These are phyloP conservation scores for Lachancea kluyveri DNA, from an alignment of 805 yeast species.

Conservation along the genomic window DNA sequence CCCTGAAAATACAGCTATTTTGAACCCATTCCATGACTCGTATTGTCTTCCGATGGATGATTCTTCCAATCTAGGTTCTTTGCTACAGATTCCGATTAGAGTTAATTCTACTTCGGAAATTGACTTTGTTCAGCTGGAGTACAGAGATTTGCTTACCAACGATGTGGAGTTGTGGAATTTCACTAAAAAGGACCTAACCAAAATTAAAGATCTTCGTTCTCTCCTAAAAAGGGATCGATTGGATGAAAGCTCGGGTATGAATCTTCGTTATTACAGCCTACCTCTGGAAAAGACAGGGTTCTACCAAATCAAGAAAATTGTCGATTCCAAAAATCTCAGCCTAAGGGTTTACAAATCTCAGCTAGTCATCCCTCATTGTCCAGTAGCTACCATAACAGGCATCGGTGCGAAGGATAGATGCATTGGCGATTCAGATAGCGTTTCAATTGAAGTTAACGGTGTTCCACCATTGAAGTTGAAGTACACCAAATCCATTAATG, in stretches of 20 bases:
- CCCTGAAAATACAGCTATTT: constrained; percentile 83
- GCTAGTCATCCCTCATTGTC: constrained; percentile 69
- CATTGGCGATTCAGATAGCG: constrained; percentile 48
- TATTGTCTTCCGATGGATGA: constrained; percentile 49
- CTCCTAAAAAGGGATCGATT: constrained; percentile 17
- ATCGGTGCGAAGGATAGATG: constrained; percentile 48
- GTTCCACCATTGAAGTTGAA: constrained; percentile 68
- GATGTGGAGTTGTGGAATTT: constrained; percentile 43
- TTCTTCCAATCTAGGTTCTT: constrained; percentile 16
- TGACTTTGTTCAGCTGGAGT: constrained; percentile 57
- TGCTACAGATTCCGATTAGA: constrained; percentile 53
- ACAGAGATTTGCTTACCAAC: constrained; percentile 49
- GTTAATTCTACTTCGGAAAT: constrained; percentile 76
- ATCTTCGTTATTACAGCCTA: constrained; percentile 53
- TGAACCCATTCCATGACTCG: constrained; percentile 67
- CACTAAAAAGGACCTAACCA: constrained; percentile 50
- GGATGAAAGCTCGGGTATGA: constrained; percentile 11
- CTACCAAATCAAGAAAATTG: constrained; percentile 63
- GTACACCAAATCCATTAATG: constrained; percentile 44
- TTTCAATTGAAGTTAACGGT: constrained; percentile 56
- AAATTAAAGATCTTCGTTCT: constrained; percentile 19
- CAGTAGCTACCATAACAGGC: constrained; percentile 51
- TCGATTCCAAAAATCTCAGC: constrained; percentile 57
- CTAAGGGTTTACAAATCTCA: constrained; percentile 57
- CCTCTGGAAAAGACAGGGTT: constrained; percentile 68